Evolutionary conservation across 495 filamentous ascomycete species (phyloP).

Genomic region (Penicillium ucsense): DNA sequence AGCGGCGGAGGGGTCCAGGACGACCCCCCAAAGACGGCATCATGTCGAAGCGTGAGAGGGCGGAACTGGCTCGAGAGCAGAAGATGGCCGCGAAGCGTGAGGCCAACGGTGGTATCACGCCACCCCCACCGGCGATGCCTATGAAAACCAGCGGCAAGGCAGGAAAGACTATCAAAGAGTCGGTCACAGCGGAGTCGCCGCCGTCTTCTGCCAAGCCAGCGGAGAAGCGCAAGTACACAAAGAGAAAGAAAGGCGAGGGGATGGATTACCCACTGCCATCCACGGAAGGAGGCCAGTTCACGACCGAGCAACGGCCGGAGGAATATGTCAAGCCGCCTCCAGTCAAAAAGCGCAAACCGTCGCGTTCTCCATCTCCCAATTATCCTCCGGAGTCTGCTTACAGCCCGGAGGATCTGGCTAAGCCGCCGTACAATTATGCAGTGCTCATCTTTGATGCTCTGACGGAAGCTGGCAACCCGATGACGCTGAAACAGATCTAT

Average conservation of each 20-base stretch:
- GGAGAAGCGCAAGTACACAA: constrained; percentile 72
- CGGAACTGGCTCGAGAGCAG: constrained; percentile 54
- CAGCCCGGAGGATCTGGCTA: constrained; percentile 73
- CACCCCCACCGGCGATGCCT: constrained; percentile 23
- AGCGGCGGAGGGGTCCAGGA: constrained; percentile 73
- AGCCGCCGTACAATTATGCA: constrained; percentile 80
- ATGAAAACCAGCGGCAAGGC: constrained; percentile 41
- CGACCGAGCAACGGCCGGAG: constrained; percentile 31
- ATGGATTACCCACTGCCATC: constrained; percentile 36
- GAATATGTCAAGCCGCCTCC: constrained; percentile 37
- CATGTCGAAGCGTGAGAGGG: constrained; percentile 79
- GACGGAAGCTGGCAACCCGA: constrained; percentile 54
- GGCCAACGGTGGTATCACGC: constrained; percentile 35
- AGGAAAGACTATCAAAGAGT: constrained; percentile 37
- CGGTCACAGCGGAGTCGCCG: constrained; percentile 43
- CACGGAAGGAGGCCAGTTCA: constrained; percentile 37
- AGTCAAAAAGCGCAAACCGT: constrained; percentile 45
- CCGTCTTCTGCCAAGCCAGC: constrained; percentile 35
- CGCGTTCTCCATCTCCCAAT: constrained; percentile 60
- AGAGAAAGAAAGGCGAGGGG: constrained; percentile 54
- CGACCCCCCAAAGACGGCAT: constrained; percentile 86
- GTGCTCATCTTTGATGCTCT: constrained; percentile 86
- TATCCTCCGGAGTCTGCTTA: constrained; percentile 67
- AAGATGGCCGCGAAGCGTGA: constrained; percentile 40
- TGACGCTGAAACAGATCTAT: constrained; percentile 92